Evolutionary conservation across 2,329 filamentous ascomycete genomes (phyloP), one percentile per base, ranked within the genome.

Genomic region (Diaporthe citrichinensis): DNA sequence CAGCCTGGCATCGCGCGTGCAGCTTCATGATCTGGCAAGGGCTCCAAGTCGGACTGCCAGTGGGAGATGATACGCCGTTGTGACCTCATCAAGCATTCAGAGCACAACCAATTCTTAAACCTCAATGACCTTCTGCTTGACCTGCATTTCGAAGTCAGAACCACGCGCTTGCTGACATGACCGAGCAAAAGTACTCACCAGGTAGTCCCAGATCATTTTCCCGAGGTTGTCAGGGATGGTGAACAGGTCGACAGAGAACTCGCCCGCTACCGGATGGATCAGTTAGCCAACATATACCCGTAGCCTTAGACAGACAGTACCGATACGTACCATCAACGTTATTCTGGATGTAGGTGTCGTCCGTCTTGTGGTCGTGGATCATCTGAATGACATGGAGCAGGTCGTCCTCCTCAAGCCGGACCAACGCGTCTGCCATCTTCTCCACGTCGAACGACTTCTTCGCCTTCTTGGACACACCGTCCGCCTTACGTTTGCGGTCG

Each of bases 211-310:
- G 76, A 99, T 92, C 92, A 95, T 95, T 85, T 97, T 97, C 83
- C 97, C 94, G 51, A 98, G 89, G 39, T 88, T 86, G 79, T 98
- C 97, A 1, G 97, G 96, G 78, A 99, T 92, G n/a, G 97, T 98
- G 87, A 98, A 98, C 75, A 99, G 90, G 82, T 99, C 97, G 80
- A 99, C 96, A 77, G 98, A 97, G 87, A 99, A 99, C 86, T 99
- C 97, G 81, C 97, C 97, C 82, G 96, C 95, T 90, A 84, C 80
- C 81, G 77, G 78, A 15, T 28, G 59, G n/a, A 17, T 25, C 12
- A 39, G 41, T 74, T 46, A 74, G 72, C 49, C 20, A 25, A 46
- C 58, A 44, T 31, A 2, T 65, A 9, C 34, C 44, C 15, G 20
- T 49, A 14, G 15, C 31, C 14, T n/a, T 71, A 73, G 15, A 77